Conservation (phyloP, 306 rosid species). For the Prunus padus region DNA sequence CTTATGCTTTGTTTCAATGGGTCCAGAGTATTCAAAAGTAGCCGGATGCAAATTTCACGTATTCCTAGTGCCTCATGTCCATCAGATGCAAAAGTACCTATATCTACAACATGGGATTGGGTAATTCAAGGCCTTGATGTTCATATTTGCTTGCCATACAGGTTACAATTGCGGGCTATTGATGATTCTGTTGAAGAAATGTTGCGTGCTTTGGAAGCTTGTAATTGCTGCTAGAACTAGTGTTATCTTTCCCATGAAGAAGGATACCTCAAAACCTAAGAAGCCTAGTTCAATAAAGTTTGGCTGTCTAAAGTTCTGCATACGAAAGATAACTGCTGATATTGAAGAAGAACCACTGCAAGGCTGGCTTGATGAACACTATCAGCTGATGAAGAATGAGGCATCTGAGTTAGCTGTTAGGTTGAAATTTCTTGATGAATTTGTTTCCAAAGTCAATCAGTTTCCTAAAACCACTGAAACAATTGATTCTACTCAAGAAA, state of each 20-base stretch:
- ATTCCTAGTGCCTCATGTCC: slow-evolving; percentile 67
- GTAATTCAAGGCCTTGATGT: slow-evolving; percentile 92
- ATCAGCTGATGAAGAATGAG: slow-evolving; percentile 84
- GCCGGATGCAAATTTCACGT: slow-evolving; percentile 97
- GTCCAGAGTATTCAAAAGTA: slow-evolving; percentile 77
- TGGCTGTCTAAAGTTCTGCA: slow-evolving; percentile 81
- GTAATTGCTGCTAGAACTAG: slow-evolving; percentile 78
- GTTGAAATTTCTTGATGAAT: slow-evolving; percentile 76
- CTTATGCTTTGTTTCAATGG: slow-evolving; percentile 77
- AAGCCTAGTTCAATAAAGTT: slow-evolving; percentile 63
- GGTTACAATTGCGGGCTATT: slow-evolving; percentile 93
- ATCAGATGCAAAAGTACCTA: slow-evolving; percentile 51
- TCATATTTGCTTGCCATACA: slow-evolving; percentile 89
- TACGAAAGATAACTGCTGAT: slow-evolving; percentile 82
- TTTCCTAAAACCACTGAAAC: slow-evolving; percentile 55
- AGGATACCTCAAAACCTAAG: slow-evolving; percentile 67
- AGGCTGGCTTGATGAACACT: slow-evolving; percentile 99
- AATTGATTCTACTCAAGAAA: slow-evolving; percentile 58
- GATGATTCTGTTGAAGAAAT: slow-evolving; percentile 94
- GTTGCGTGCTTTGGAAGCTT: slow-evolving; percentile 83
- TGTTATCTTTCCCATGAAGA: slow-evolving; percentile 73
- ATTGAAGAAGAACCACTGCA: slow-evolving; percentile 97
- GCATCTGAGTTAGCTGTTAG: slow-evolving; percentile 87
- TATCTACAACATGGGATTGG: slow-evolving; percentile 79
- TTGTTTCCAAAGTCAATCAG: slow-evolving; percentile 49